Conservation (phyloP, 2,329 filamentous ascomycete species). For the Diaporthe eres region DNA sequence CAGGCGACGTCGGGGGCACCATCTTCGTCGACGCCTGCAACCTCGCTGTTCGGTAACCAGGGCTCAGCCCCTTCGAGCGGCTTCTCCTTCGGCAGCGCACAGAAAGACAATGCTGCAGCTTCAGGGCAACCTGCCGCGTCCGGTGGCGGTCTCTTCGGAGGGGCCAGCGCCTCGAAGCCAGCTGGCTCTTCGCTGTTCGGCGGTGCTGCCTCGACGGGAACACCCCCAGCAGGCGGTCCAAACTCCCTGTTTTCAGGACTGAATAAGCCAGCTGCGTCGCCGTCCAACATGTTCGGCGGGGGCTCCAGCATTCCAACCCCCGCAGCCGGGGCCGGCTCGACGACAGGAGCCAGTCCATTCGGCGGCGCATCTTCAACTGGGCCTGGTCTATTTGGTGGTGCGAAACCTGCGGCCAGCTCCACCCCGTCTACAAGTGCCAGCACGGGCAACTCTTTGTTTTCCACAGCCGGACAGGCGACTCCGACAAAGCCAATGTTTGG, state of each 20-base stretch:
- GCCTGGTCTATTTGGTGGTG: constrained; percentile 49
- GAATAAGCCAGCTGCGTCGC: constrained; percentile 39
- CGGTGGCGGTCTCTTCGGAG: constrained; percentile 53
- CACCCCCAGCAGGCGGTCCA: constrained; percentile 46
- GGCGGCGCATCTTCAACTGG: constrained; percentile 19
- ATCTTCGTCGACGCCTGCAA: constrained; percentile 56
- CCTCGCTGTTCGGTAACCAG: constrained; percentile 57
- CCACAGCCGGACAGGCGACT: constrained; percentile 52
- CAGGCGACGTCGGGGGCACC: constrained; percentile 53
- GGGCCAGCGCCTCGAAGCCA: constrained; percentile 27
- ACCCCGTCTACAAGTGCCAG: constrained; percentile 42
- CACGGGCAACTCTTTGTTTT: constrained; percentile 44
- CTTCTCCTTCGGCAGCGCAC: constrained; percentile 59
- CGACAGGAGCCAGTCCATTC: constrained; percentile 34
- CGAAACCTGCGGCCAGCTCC: constrained; percentile 35
- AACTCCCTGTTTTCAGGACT: constrained; percentile 47
- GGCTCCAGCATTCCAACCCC: constrained; percentile 42
- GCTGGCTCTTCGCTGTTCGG: constrained; percentile 36
- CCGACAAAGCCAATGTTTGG: constrained; percentile 64
- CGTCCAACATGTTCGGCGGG: constrained; percentile 48
- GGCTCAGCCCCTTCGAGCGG: constrained; percentile 38
- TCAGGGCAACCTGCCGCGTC: constrained; percentile 40
- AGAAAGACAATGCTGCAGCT: constrained; percentile 35
- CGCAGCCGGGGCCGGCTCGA: constrained; percentile 36
- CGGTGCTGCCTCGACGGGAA: constrained; percentile 47